Conservation (phyloP, 331 rosid species). For the Erythrophleum ivorense region DNA sequence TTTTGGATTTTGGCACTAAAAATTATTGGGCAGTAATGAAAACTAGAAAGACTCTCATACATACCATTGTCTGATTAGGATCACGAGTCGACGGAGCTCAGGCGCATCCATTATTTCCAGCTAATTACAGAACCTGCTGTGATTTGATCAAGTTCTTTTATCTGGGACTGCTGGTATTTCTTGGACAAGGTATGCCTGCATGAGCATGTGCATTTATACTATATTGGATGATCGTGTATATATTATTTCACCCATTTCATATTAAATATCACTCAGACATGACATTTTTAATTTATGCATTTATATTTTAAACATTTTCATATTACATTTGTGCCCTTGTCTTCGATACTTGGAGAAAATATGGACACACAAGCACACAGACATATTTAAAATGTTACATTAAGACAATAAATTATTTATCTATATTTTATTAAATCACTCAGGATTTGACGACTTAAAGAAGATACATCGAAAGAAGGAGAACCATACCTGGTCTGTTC, state of each 20-base stretch:
- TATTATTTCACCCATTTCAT: too few species aligned
- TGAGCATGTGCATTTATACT: neutral
- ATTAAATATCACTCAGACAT: too few species aligned
- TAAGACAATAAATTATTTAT: neutral
- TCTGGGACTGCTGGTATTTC: slow-evolving; percentile 36
- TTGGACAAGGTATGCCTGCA: slow-evolving; percentile 49
- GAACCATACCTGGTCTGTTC: slow-evolving; percentile 37
- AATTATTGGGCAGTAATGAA: too few species aligned
- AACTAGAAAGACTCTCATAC: neutral
- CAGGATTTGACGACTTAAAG: slow-evolving; percentile 37
- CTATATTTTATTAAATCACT: neutral
- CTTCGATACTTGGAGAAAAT: too few species aligned
- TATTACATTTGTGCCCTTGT: too few species aligned
- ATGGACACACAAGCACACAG: too few species aligned
- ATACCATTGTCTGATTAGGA: neutral
- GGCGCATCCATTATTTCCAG: slow-evolving; percentile 23
- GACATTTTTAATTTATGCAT: too few species aligned
- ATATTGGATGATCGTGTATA: neutral
- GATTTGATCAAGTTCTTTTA: slow-evolving; percentile 14
- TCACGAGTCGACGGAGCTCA: neutral
- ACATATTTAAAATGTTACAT: too few species aligned
- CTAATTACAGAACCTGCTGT: slow-evolving; percentile 24
- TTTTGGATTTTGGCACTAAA: neutral
- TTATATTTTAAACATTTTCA: too few species aligned
- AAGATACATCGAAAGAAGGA: slow-evolving; percentile 13